Base-by-base conservation (phyloP, 2,329 filamentous ascomycete species). In the Podosphaera xanthii region DNA sequence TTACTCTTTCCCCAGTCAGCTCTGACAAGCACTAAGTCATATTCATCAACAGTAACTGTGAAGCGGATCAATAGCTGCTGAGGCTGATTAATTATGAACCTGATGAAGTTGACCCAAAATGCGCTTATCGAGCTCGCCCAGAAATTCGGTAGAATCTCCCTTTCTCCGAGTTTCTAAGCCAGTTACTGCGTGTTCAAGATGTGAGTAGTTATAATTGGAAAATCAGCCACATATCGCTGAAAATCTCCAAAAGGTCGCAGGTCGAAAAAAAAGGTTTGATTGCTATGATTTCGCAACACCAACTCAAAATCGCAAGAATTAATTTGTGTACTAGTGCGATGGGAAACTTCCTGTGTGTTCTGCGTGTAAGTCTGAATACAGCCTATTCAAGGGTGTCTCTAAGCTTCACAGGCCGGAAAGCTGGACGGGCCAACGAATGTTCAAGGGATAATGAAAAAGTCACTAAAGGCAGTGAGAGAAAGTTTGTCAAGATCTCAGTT, bases 401-500 rank as follows among this genome's bases (percentile, higher is more conserved):
- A 14, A 58, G 22, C 7, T 31, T 33, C 38, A 14, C 22, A 58
- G 57, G 57, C 31, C 91, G 96, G 71, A 90, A 89, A 72, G 87
- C 88, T 12, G 89, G 90, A 36, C 84, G 88, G 62, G 82, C 86
- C 59, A 83, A 77, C 61, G 89, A 94, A 69, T 98, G 92, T 70
- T 95, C 89, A 5, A 89, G 89, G 59, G 90, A 89, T 6, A 96
- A 94, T 67, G 91, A 97, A 68, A 89, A 96, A 70, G 97, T 96
- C 71, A 90, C 91, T 0, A 79, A 89, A 62, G 92, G 92, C 62
- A 97, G 97, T 71, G 92, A 97, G 69, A 78, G 91, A 67, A 97
- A 90, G 82, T 82, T 65, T 60, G 72, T 65, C 38, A 12, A 14
- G 22, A 12, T 12, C 36, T 34, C 30, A 7, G n/a, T 50, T 50